These are phyloP conservation scores for Phytopythium ostracodes DNA, from an alignment of 352 stramenopile species.

Conservation along the genomic window DNA sequence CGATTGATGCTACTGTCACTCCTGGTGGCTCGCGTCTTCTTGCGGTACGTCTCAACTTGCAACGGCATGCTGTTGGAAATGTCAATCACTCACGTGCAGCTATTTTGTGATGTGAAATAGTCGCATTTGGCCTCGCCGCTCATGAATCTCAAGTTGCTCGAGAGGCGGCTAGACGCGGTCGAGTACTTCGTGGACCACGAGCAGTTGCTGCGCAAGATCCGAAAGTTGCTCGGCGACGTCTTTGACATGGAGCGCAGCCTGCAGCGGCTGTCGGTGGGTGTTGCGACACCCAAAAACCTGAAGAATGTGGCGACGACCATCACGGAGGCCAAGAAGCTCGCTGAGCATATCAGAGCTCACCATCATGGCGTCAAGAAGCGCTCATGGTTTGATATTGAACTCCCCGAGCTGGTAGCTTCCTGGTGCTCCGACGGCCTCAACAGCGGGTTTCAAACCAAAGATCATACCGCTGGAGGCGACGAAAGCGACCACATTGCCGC, in stretches of 20 bases:
- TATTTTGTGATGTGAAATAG: conserved; percentile 12
- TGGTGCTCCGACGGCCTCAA: conserved; percentile 20
- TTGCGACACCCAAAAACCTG: conserved; percentile 64
- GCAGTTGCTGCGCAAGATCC: conserved; percentile 38
- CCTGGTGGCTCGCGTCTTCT: conserved; percentile 62
- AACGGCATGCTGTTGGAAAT: not conserved
- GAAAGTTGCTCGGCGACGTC: conserved; percentile 50
- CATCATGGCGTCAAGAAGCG: conserved; percentile 16
- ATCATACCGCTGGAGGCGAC: not conserved
- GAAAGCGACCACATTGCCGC: conserved; percentile 16
- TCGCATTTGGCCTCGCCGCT: conserved; percentile 62
- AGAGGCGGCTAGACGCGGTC: conserved; percentile 47
- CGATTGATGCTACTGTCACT: conserved; percentile 63
- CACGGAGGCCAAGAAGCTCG: conserved; percentile 37
- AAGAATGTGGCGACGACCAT: conserved; percentile 63
- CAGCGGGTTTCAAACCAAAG: not conserved
- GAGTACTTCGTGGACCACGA: conserved; percentile 44
- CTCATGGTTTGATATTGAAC: conserved; percentile 12
- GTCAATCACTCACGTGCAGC: not conserved
- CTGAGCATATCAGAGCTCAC: conserved; percentile 24
- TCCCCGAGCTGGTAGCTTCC: conserved; percentile 24
- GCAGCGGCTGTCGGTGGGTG: conserved; percentile 52
- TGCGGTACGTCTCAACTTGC: conserved; percentile 28
- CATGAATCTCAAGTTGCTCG: conserved; percentile 49
- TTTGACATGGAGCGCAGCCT: conserved; percentile 74